phyloP scores from a whole-genome alignment of 2,329 filamentous ascomycete species.

The Alternaria ventricosa region DNA sequence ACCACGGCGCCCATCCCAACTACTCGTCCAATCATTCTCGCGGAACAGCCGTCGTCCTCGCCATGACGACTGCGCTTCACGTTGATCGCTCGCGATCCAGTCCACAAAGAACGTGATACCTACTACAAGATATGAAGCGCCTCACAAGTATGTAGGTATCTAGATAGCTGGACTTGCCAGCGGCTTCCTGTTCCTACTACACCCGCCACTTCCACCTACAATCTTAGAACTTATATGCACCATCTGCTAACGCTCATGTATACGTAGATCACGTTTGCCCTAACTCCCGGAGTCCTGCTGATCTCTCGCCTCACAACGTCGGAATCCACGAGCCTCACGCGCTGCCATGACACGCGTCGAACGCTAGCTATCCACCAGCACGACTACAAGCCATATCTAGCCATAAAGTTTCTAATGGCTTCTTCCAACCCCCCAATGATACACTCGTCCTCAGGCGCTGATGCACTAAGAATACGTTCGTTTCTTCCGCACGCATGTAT shows the following conservation, averaged over 20 bases:
- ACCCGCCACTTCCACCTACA: neutral
- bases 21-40: neutral
- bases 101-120: neutral
- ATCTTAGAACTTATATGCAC: neutral
- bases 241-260: neutral
- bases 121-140: neutral
- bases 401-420: neutral
- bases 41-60: neutral
- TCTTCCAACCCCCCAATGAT: neutral
- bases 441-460: neutral
- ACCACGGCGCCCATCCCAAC: neutral
- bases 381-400: neutral
- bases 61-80: neutral
- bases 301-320: neutral
- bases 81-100: neutral
- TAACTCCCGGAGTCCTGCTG: neutral
- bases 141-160: neutral
- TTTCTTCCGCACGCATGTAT: neutral
- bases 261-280: neutral
- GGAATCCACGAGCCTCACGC: neutral
- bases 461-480: neutral
- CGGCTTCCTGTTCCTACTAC: neutral
- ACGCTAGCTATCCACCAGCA: neutral
- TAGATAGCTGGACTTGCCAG: neutral
- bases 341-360: neutral